Conservation (phyloP, 2,329 filamentous ascomycete genomes). For the Scedosporium boydii region DNA sequence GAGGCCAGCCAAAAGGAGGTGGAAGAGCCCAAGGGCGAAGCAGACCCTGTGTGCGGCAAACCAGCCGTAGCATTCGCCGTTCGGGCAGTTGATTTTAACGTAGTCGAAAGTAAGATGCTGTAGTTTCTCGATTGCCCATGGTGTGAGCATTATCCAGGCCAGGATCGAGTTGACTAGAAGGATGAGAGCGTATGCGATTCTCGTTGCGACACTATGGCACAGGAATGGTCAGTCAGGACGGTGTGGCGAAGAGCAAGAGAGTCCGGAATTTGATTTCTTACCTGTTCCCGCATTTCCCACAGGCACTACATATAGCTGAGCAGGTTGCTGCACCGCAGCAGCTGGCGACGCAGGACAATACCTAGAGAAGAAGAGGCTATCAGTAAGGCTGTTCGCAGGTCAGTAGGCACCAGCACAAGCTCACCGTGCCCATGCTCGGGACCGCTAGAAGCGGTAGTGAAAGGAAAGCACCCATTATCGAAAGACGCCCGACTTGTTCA, state of each 20-base stretch:
- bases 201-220: slow-evolving; percentile 71
- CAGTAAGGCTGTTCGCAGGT: not conserved
- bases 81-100: slow-evolving; percentile 87
- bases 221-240: slow-evolving; percentile 11
- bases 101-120: slow-evolving; percentile 90
- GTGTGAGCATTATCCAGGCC: slow-evolving; percentile 98
- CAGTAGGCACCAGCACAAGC: slow-evolving; percentile 23
- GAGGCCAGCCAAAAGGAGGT: slow-evolving; percentile 74
- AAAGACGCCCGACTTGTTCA: not conserved
- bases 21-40: slow-evolving; percentile 91
- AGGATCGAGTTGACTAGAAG: slow-evolving; percentile 94
- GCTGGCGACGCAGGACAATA: slow-evolving; percentile 71
- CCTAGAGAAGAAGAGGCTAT: slow-evolving; percentile 30
- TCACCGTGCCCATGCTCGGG: slow-evolving; percentile 76
- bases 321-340: slow-evolving; percentile 97
- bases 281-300: slow-evolving; percentile 96
- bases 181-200: slow-evolving; percentile 91
- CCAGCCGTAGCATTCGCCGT: slow-evolving; percentile 88
- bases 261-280: slow-evolving; percentile 24
- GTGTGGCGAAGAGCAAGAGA: not conserved
- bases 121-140: slow-evolving; percentile 94
- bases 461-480: slow-evolving; percentile 75
- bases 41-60: slow-evolving; percentile 96
- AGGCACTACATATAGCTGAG: slow-evolving; percentile 89
- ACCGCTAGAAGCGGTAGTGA: slow-evolving; percentile 84